These are phyloP conservation scores for Hymenoscyphus repandus DNA, from an alignment of 2,329 filamentous ascomycete genomes.

Conservation along the genomic window DNA sequence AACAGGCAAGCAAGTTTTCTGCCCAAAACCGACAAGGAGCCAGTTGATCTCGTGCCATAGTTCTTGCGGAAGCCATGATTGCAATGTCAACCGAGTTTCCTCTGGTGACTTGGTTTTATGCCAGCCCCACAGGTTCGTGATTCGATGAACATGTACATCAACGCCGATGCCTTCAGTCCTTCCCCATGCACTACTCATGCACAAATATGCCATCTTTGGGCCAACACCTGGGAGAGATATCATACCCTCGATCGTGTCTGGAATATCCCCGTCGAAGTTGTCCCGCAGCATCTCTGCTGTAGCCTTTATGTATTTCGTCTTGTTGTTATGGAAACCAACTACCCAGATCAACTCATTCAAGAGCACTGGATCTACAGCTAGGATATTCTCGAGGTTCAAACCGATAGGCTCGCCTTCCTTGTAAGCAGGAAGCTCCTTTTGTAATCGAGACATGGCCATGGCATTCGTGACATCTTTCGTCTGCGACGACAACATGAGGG, in stretches of 20 bases:
- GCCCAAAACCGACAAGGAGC: slow-evolving; percentile 66
- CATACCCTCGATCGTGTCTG: slow-evolving; percentile 58
- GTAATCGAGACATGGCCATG: slow-evolving; percentile 59
- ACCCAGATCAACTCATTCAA: slow-evolving; percentile 61
- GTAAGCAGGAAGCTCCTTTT: slow-evolving; percentile 49
- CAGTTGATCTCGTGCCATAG: slow-evolving; percentile 73
- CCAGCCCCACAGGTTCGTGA: slow-evolving; percentile 73
- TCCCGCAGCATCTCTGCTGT: slow-evolving; percentile 57
- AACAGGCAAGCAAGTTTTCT: slow-evolving; percentile 64
- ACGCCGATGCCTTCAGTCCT: slow-evolving; percentile 50
- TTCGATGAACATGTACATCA: slow-evolving; percentile 71
- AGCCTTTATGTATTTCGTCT: slow-evolving; percentile 65
- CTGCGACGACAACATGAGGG: slow-evolving; percentile 68
- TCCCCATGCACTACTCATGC: slow-evolving; percentile 65
- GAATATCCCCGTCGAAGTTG: slow-evolving; percentile 58
- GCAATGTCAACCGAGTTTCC: slow-evolving; percentile 56
- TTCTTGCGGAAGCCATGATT: slow-evolving; percentile 63
- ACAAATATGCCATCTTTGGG: slow-evolving; percentile 71
- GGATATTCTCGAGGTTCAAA: slow-evolving; percentile 58
- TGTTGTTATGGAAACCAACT: slow-evolving; percentile 72
- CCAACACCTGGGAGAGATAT: slow-evolving; percentile 64
- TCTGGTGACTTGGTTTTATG: slow-evolving; percentile 60
- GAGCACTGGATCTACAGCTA: slow-evolving; percentile 50
- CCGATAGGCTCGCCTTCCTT: slow-evolving; percentile 33
- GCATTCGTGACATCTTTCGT: slow-evolving; percentile 71